A percentile compares a stretch with the other conserved stretches of the same genome.
phyloP scores from a whole-genome alignment of 2,329 filamentous ascomycete genomes.

The Arthrocladium fulminans region DNA sequence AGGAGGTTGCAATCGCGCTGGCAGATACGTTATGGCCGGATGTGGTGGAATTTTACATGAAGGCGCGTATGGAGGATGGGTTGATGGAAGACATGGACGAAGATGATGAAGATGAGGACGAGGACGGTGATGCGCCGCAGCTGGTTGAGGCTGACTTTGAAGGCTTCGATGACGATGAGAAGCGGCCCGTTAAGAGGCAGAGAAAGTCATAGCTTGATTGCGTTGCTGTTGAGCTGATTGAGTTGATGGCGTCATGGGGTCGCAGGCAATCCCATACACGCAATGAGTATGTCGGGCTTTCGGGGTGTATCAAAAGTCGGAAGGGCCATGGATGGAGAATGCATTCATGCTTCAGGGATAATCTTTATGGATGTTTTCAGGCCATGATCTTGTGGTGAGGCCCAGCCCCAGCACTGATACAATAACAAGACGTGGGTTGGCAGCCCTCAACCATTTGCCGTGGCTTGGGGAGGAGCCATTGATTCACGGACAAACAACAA shows the following conservation, averaged over 20 bases:
- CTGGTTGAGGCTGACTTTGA: constrained; percentile 28
- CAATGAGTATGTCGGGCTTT: neutral
- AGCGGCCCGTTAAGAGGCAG: constrained; percentile 6
- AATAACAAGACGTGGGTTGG: no score
- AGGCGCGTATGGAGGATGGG: constrained; percentile 34
- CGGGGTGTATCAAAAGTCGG: neutral
- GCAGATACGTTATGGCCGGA: constrained; percentile 61
- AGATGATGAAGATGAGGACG: constrained; percentile 47
- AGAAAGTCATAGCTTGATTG: constrained; percentile 3
- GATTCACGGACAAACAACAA: no score
- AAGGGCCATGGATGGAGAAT: no score
- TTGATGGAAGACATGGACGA: constrained; percentile 55
- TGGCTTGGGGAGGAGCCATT: no score
- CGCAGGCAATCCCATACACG: neutral
- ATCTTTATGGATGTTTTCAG: no score
- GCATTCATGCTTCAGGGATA: no score
- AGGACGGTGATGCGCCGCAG: constrained; percentile 38
- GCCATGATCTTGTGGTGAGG: no score
- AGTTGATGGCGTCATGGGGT: neutral
- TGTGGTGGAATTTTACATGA: constrained; percentile 21
- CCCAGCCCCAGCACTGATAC: no score
- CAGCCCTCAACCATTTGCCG: no score
- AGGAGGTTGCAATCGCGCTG: constrained; percentile 70
- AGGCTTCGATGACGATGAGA: constrained; percentile 26
- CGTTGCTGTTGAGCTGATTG: neutral